These are phyloP conservation scores for Peltaster fructicola DNA, from an alignment of 2,329 filamentous ascomycete genomes.

Conservation along the genomic window DNA sequence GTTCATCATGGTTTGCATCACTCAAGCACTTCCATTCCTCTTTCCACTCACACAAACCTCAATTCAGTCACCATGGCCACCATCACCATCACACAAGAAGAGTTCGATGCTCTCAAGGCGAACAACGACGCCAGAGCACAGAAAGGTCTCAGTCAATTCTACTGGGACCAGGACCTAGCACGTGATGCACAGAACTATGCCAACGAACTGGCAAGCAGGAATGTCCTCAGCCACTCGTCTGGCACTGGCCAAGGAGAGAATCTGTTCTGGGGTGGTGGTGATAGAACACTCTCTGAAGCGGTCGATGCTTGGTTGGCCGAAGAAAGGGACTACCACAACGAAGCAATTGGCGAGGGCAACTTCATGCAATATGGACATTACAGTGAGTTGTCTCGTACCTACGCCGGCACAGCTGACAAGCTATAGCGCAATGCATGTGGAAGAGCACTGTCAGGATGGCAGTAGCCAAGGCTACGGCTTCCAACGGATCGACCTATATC, in stretches of 20 bases:
- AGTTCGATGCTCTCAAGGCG: too few relatives aligned
- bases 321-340: conserved; percentile 18
- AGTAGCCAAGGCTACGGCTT: too few relatives aligned
- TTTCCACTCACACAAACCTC: too few relatives aligned
- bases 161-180: conserved; percentile 7
- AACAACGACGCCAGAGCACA: conserved; percentile 5
- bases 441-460: too few relatives aligned
- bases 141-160: conserved; percentile 1
- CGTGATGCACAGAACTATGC: conserved; percentile 5
- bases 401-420: too few relatives aligned
- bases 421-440: too few relatives aligned
- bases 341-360: conserved; percentile 20
- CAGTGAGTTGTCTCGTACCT: too few relatives aligned
- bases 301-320: conserved; percentile 20
- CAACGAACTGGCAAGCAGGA: conserved; percentile 3
- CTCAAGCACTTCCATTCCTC: too few relatives aligned
- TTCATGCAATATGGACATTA: conserved; percentile 20
- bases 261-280: conserved; percentile 13
- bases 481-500: too few relatives aligned
- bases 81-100: too few relatives aligned
- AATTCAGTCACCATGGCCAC: too few relatives aligned
- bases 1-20: too few relatives aligned
- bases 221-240: conserved; percentile 4
- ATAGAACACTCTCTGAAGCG: conserved; percentile 10
- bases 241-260: conserved; percentile 17